Base-by-base conservation (phyloP, 2,329 filamentous ascomycete species). In the Chaetomium globosum region DNA sequence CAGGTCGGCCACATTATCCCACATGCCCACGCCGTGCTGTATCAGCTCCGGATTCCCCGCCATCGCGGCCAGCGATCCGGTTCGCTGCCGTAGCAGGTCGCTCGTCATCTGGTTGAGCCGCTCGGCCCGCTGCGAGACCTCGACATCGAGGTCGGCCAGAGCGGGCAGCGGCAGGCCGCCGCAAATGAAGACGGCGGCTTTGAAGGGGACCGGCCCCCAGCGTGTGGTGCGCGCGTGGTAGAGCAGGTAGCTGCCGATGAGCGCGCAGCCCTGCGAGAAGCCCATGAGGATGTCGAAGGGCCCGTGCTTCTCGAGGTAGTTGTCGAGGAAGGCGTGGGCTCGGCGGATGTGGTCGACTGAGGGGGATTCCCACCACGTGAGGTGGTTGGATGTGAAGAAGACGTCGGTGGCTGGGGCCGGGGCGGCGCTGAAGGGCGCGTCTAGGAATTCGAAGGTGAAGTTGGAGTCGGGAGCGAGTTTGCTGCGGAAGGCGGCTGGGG, bases 121-220 rank as follows among this genome's bases (percentile, higher is more conserved):
- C 48, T 74, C 71, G 2, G 78, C 77, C 26, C 70, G 68, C 12
- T 69, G 65, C 13, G 77, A 67, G 1, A 80, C 73, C 1, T 67
- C 63, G 1, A 78, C 70, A 6, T 75, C 77, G 5, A 80, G 72
- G 39, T 77, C 75, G 43, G 74, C 75, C 1, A 79, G 71, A 21
- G 72, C 72, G 5, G 67, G 65, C 33, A 80, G 71, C 12, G 78
- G 74, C 48, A 80, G 53, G 9, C 74, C 74, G 39, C 79, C 79
- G 66, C 77, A 77, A 49, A 80, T 71, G 68, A 80, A 80, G 36
- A 80, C 69, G 59, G 75, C 79, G 5, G 76, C 77, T 28, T 71
- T 71, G 69, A 81, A 80, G 0, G 77, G 76, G 9, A 75, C 69
- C 5, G 71, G 70, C 3, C 69, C 63, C 9, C 70, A 65, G n/a